Percentiles rank a stretch among this genome's conserved stretches.
Conservation (phyloP, 2,329 filamentous ascomycete species). For the Trichoderma sp. region DNA sequence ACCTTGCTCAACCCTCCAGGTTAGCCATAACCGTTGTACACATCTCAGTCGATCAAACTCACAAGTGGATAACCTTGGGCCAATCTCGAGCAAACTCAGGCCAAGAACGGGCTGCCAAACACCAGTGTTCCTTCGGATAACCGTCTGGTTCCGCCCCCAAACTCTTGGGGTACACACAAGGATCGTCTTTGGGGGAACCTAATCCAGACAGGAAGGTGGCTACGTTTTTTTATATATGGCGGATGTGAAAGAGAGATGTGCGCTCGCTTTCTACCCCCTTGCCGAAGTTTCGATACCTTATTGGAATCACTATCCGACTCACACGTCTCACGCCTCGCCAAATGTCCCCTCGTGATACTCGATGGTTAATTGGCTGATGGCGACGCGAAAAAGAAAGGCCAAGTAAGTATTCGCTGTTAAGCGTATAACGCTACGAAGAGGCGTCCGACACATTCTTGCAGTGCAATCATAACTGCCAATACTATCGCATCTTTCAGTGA, state of each 20-base stretch:
- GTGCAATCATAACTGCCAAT: neutral
- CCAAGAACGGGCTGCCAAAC: neutral
- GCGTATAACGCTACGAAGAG: neutral
- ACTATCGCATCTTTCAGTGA: neutral
- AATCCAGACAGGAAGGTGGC: neutral
- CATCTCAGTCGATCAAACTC: neutral
- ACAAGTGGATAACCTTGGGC: neutral
- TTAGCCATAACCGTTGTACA: neutral
- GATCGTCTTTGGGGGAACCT: neutral
- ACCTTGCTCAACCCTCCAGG: neutral
- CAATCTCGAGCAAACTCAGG: neutral
- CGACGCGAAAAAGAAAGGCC: neutral
- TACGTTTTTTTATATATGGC: neutral
- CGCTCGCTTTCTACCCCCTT: neutral
- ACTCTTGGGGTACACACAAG: neutral
- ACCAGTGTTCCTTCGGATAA: neutral
- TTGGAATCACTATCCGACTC: neutral
- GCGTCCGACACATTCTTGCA: neutral
- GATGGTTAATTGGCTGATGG: neutral
- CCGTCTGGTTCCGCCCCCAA: neutral
- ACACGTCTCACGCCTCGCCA: neutral
- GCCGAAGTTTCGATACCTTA: neutral
- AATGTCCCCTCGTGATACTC: neutral
- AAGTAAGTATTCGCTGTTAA: neutral
- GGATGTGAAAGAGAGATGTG: neutral